These are phyloP conservation scores for Cetraspora pellucida DNA, from an alignment of 192 early-diverging fungal species.

Conservation along the genomic window DNA sequence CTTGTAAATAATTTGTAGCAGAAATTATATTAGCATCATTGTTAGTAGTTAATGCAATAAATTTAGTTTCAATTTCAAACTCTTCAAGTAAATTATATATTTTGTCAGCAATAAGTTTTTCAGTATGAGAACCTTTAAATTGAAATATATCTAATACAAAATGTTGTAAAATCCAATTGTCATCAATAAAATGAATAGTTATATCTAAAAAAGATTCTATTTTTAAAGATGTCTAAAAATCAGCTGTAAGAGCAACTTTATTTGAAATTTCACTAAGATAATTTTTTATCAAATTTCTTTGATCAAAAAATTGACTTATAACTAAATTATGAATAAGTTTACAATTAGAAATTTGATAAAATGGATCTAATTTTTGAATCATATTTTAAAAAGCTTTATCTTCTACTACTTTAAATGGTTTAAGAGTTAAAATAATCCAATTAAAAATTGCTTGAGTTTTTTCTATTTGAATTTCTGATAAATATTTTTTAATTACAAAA, in stretches of 20 bases:
- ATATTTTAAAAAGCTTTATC: neutral
- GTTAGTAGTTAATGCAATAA: neutral
- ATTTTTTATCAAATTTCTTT: neutral
- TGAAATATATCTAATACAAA: slow-evolving; percentile 20
- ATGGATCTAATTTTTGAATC: neutral
- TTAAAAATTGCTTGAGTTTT: neutral
- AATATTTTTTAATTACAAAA: too few species aligned
- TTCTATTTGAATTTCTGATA: neutral
- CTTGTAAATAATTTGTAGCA: neutral
- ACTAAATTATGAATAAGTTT: neutral
- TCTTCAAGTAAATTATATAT: slow-evolving; percentile 8
- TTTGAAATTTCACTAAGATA: neutral
- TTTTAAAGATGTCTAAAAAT: neutral
- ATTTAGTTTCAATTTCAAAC: neutral
- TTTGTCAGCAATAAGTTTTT: neutral
- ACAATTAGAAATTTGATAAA: neutral
- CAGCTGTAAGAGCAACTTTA: neutral
- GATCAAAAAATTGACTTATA: neutral
- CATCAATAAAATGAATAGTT: slow-evolving; percentile 12
- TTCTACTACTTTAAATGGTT: slow-evolving; percentile 9
- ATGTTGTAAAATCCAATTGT: neutral
- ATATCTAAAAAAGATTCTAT: neutral
- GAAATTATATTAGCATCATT: neutral
- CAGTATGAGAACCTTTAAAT: neutral
- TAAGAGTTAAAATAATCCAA: neutral